Evolutionary conservation across 2,329 filamentous ascomycete genomes (phyloP).

Genomic region (Pseudogymnoascus sp.): DNA sequence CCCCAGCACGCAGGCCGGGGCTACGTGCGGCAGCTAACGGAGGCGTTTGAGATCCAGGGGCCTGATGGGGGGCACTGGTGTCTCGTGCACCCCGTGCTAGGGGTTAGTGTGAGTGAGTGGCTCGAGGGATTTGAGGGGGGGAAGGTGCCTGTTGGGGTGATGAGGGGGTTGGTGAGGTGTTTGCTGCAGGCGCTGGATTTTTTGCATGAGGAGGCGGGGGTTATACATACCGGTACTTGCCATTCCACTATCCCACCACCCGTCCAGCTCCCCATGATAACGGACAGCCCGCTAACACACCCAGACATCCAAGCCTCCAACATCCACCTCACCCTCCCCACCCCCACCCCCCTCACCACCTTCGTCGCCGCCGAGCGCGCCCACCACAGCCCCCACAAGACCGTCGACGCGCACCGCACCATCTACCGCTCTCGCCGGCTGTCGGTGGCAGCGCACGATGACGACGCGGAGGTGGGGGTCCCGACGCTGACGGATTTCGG

Average conservation of each 20-base stretch:
- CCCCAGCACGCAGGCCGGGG: constrained; percentile 13
- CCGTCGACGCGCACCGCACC: constrained; percentile 18
- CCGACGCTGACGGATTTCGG: constrained; percentile 7
- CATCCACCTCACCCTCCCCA: constrained; percentile 20
- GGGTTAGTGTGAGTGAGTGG: constrained; percentile 31
- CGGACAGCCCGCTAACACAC: neutral
- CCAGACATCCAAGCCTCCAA: constrained; percentile 29
- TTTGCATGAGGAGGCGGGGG: constrained; percentile 19
- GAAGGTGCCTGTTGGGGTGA: constrained; percentile 11
- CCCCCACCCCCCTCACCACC: neutral
- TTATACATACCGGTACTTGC: constrained; percentile 24
- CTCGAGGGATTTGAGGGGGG: constrained; percentile 21
- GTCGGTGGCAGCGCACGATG: constrained; percentile 15
- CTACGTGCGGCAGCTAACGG: constrained; percentile 28
- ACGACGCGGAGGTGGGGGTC: constrained; percentile 11
- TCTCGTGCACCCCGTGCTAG: constrained; percentile 30
- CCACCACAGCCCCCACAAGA: constrained; percentile 25
- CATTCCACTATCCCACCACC: too few species aligned
- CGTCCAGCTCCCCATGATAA: neutral
- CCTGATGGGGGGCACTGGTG: constrained; percentile 28
- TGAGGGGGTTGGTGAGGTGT: constrained; percentile 13
- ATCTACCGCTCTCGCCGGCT: constrained; percentile 24
- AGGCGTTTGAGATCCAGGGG: constrained; percentile 28
- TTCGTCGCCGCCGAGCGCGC: constrained; percentile 19
- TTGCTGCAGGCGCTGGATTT: constrained; percentile 20